Base-by-base conservation (phyloP, 257 asterid genomes). In the Henckelia pumila region DNA sequence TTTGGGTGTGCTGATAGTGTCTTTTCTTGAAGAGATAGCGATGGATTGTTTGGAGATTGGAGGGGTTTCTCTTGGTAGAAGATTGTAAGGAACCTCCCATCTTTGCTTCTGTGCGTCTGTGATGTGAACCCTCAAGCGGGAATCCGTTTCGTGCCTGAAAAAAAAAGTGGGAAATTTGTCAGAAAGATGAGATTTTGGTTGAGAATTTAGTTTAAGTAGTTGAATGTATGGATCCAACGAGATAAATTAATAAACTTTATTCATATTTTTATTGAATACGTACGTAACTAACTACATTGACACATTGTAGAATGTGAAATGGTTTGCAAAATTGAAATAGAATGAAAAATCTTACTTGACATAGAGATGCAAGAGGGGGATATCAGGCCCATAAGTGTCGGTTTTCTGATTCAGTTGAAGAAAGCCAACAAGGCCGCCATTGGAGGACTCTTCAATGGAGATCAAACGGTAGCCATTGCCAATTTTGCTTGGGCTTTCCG, bases 41-140 rank as follows among this genome's bases (percentile, higher is more conserved):
- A 72, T 63, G 30, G 83, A 40, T 65, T 84, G 77, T 24, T 79
- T 74, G 20, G 74, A 29, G 14, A 77, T 20, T 21, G 94, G 88
- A 7, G 95, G 86, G 19, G 56, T 63, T 21, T 85, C 91, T 70
- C 99, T 78, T 0, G 95, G 97, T 22, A 93, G 49, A 6, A 93
- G 84, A 60, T 85, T 77, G 81, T 93, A 93, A 8, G 97, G 96
- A 14, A 93, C 92, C 71, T 93, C 99, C 99, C 99, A 93, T 73
- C 99, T 82, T 56, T 83, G 85, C 56, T 86, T 85, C 1, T 78
- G 74, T 11, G 95, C 99, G 61, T 90, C 97, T 3, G 96, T 88
- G 9, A 93, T 90, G 68, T 81, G 96, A 82, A 93, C 86, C 75
- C 99, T 85, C 75, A 93, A 70, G 1, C 96, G 89, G 71, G 61